phyloP scores from a whole-genome alignment of 1,284 basidiomycete genomes.

The Prillingera fragicola region DNA sequence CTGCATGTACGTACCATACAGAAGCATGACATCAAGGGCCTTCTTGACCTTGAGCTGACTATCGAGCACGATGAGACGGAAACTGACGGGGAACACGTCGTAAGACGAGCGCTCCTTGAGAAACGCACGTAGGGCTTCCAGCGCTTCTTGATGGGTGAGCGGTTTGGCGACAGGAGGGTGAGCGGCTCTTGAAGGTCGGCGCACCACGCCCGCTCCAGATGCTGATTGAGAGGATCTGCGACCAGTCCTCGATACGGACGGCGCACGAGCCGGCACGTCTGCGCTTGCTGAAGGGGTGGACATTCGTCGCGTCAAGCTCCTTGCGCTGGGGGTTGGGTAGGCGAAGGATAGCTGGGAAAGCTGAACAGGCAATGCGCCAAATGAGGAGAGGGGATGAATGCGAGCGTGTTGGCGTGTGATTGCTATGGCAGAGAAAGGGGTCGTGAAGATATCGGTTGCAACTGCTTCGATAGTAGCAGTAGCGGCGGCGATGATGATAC shows the following conservation, averaged over 20 bases:
- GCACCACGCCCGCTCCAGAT: constrained; percentile 15
- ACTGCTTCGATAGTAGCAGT: no score
- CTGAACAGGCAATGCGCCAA: neutral
- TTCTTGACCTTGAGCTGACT: constrained; percentile 90
- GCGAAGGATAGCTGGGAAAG: neutral
- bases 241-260: constrained; percentile 12
- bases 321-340: no score
- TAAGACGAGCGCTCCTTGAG: constrained; percentile 81
- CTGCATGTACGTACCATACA: constrained; percentile 62
- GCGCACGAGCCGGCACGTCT: constrained; percentile 8
- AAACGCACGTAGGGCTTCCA: constrained; percentile 72
- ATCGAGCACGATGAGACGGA: constrained; percentile 93
- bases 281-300: neutral
- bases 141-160: constrained; percentile 61
- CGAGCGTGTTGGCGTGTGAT: no score
- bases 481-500: no score
- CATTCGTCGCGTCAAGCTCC: no score
- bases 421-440: no score
- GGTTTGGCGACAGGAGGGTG: constrained; percentile 35
- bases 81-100: constrained; percentile 94
- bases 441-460: no score
- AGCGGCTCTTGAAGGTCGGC: constrained; percentile 37
- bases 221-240: constrained; percentile 15
- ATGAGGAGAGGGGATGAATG: neutral
- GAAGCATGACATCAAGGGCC: constrained; percentile 78